These are phyloP conservation scores for Jacaranda copaia DNA, from an alignment of 257 asterid species.

Conservation along the genomic window DNA sequence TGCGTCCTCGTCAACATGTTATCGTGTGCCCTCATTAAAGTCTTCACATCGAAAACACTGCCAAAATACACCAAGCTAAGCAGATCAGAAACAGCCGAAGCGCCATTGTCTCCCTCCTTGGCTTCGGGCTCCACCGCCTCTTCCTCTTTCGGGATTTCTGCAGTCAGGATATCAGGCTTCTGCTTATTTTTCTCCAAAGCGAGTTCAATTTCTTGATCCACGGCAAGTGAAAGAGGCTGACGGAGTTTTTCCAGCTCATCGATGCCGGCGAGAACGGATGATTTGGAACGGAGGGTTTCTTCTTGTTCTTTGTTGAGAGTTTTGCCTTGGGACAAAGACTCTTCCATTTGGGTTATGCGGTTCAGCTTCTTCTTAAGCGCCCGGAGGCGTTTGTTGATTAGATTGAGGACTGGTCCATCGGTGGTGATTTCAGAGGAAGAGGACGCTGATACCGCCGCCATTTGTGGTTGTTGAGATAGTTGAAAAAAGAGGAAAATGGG, in stretches of 20 bases:
- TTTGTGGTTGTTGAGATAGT: slow-evolving; percentile 25
- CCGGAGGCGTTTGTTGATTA: slow-evolving; percentile 85
- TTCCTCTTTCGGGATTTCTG: slow-evolving; percentile 32
- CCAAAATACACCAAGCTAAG: slow-evolving; percentile 73
- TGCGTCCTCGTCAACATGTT: slow-evolving; percentile 73
- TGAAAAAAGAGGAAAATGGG: not conserved
- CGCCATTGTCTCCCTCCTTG: slow-evolving; percentile 34
- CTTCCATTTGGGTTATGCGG: slow-evolving; percentile 85
- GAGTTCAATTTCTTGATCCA: slow-evolving; percentile 67
- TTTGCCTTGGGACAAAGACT: slow-evolving; percentile 69
- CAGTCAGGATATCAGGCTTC: slow-evolving; percentile 14
- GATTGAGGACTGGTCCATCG: slow-evolving; percentile 73
- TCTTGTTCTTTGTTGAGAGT: slow-evolving; percentile 81
- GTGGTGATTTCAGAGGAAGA: slow-evolving; percentile 47
- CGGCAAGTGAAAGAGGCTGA: slow-evolving; percentile 69
- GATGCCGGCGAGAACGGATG: slow-evolving; percentile 59
- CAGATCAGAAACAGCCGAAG: slow-evolving; percentile 61
- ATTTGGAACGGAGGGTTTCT: slow-evolving; percentile 74
- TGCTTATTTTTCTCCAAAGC: slow-evolving; percentile 43
- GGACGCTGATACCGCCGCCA: slow-evolving; percentile 43
- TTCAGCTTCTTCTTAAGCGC: slow-evolving; percentile 74
- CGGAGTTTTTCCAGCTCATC: slow-evolving; percentile 88
- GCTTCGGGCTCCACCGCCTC: slow-evolving; percentile 35
- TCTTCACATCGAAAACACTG: slow-evolving; percentile 75
- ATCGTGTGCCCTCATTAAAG: slow-evolving; percentile 56